Percentiles rank a stretch among this genome's conserved stretches.
Conservation (phyloP, 306 rosid genomes). For the Fragaria nilgerrensis region DNA sequence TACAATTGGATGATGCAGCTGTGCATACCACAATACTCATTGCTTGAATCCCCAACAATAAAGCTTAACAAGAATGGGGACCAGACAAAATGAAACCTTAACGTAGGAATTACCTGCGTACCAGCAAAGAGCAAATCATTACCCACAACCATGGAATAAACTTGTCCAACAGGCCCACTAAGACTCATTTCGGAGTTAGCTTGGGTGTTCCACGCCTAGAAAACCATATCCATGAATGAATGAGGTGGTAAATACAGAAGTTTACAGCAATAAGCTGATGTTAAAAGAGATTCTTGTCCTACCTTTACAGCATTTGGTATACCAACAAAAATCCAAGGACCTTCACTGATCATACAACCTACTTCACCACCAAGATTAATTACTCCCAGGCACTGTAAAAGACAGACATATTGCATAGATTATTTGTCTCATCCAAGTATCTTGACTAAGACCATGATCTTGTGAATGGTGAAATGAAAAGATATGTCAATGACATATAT, state of each 20-base stretch:
- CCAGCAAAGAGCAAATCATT: slow-evolving; percentile 94
- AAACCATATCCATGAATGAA: slow-evolving; percentile 33
- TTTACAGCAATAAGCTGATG: slow-evolving; percentile 8
- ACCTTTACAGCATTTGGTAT: slow-evolving; percentile 82
- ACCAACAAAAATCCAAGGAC: slow-evolving; percentile 97
- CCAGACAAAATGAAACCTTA: slow-evolving; percentile 4
- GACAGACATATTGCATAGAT: slow-evolving; percentile 5
- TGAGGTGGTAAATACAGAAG: slow-evolving; percentile 16
- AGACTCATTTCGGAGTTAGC: slow-evolving; percentile 66
- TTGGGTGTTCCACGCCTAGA: slow-evolving; percentile 91
- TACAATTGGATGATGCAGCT: neutral
- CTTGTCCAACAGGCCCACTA: slow-evolving; percentile 93
- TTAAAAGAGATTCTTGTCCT: slow-evolving; percentile 17
- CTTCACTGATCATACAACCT: slow-evolving; percentile 92
- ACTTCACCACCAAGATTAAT: slow-evolving; percentile 81
- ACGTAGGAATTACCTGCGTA: slow-evolving; percentile 67
- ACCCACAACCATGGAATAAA: slow-evolving; percentile 78
- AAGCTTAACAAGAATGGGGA: neutral
- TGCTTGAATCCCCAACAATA: neutral
- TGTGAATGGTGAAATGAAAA: neutral
- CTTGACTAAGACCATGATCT: neutral
- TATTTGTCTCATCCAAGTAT: slow-evolving; percentile 2
- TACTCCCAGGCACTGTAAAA: slow-evolving; percentile 63
- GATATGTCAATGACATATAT: neutral
- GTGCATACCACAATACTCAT: neutral